Conservation (phyloP, 257 asterid genomes). For the Ballota nigra region DNA sequence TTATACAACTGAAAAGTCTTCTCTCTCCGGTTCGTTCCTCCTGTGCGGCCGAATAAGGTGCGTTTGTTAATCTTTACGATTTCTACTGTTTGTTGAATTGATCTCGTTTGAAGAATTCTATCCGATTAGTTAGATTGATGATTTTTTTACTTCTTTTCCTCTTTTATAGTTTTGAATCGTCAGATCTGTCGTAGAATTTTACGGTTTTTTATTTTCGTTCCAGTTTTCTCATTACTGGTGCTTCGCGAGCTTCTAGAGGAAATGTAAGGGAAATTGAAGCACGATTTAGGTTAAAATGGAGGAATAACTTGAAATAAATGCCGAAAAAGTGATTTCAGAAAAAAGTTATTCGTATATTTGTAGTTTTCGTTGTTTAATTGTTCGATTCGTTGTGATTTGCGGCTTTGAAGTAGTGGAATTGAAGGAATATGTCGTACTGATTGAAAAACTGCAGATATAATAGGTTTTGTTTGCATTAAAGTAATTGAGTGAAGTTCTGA, state of each 20-base stretch:
- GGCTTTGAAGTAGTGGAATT: neutral
- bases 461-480: neutral
- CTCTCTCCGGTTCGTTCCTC: neutral
- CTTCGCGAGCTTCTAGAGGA: neutral
- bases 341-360: neutral
- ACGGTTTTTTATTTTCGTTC: neutral
- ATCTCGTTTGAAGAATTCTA: neutral
- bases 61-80: neutral
- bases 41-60: constrained; percentile 16
- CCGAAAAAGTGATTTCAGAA: neutral
- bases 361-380: neutral
- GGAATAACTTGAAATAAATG: neutral
- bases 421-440: neutral
- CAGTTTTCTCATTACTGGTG: neutral
- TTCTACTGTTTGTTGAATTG: neutral
- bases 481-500: neutral
- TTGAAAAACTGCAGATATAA: neutral
- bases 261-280: neutral
- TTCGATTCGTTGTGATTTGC: no score
- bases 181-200: constrained; percentile 6
- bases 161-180: neutral
- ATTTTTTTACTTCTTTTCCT: neutral
- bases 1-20: neutral
- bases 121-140: no score
- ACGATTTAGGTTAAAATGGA: neutral